Evolutionary conservation across 163 green algal genomes (phyloP), one percentile per base, ranked within the genome.

Genomic region (Chloromonas sp.): DNA sequence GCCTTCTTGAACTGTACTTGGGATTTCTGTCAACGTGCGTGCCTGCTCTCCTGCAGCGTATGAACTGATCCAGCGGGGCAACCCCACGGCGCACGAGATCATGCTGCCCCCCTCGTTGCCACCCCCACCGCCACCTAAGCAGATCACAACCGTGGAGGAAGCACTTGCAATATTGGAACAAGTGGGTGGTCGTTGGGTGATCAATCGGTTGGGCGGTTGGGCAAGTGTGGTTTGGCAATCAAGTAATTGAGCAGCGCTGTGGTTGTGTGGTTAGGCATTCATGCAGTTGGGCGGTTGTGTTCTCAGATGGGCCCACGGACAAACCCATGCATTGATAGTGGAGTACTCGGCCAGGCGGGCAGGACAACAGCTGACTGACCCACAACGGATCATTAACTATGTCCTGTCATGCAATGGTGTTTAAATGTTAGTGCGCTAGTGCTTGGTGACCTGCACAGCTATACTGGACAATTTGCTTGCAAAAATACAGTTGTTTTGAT

Each of bases 161-260:
- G 89, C 89, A 0, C 70, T 94, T 58, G 85, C 84, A 0, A 91
- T 93, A 15, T 60, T 94, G 78, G 78, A 92, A 71, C 81, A 83
- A 84, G 81, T 85, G 60, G 71, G 80, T 2, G 78, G 36, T 11
- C 11, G 5, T 5, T 15, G 66, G 66, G 5, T 11, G 5, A 11
- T 74, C 5, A 5, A 15, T 5, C 66, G 5, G 5, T 5, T 74
- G 66, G 66, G 66, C 66, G 66, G 66, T 11, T 74, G 5, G 5
- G 66, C 11, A 11, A 5, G 66, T 5, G 11, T 74, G 66, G 66
- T 74, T 74, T 5, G 5, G 66, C 5, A 5, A 74, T 5, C 66
- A 5, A 74, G 11, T 74, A 11, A 15, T 5, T 5, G 5, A 74
- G 66, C 66, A 11, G 66, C 11, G 66, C 66, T 11, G 66, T 74